Base-by-base conservation (phyloP, 441 rosid genomes). In the Populus tomentosa region DNA sequence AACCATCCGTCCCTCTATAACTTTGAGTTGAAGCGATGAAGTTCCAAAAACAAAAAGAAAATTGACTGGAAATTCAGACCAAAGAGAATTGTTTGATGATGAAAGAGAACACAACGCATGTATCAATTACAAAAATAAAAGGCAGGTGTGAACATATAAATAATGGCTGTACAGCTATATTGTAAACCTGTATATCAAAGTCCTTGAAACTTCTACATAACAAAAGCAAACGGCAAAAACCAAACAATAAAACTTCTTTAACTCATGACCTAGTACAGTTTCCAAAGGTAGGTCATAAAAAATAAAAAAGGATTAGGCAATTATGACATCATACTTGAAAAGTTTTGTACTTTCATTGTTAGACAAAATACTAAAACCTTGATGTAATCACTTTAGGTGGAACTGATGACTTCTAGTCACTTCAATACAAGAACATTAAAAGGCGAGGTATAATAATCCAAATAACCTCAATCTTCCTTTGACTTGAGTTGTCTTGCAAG, bases 401-500 rank as follows among this genome's bases (percentile, higher is more conserved):
- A 71, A 75, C 40, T 42, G 61, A 50, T 68, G 70, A 70, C 14
- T 11, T 21, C 38, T 63, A 65, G 35, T 61, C 21, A 26, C 24
- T 16, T 38, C 21, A 50, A 11, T 36, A 65, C 66, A 75, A 24
- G 61, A 67, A 64, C 23, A 40, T 20, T 69, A 73, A 81, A 74
- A 80, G 69, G 56, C 6, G 20, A 4, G 56, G 78, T 18, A 76
- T 75, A 68, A 50, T 72, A 30, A 67, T 61, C 72, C 16, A 65
- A 61, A n/a, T 56, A 62, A 40, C 53, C 75, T 89, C 88, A 89
- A 64, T 90, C 84, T 73, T 88, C 88, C 80, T 90, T 83, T 0
- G 96, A 84, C 79, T 85, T 86, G 9, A 93, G 94, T 77, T 88
- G 88, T 80, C 89, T 87, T 71, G 84, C 97, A 9, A 90, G 92